phyloP scores from a whole-genome alignment of 441 rosid genomes.

The Syzygium malaccense region DNA sequence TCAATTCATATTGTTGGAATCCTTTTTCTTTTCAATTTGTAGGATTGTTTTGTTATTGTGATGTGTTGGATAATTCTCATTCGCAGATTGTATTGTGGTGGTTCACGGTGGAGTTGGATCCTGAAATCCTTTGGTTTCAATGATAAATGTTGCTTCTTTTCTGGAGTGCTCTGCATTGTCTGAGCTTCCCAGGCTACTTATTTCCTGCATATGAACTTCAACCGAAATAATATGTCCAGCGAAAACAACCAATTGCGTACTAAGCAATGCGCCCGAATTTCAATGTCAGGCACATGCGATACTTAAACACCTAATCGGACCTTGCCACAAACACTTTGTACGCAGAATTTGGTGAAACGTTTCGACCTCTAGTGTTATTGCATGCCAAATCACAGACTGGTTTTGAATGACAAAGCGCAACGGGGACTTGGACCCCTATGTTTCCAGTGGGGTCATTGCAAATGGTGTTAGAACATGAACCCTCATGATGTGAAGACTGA shows the following conservation, averaged over 20 bases:
- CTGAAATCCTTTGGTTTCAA: not conserved
- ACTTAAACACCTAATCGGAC: not conserved
- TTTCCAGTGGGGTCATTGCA: too few species aligned
- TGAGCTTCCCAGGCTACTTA: not conserved
- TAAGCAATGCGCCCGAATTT: rapidly evolving
- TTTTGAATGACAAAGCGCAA: not conserved
- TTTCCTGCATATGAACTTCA: not conserved
- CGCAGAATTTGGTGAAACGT: not conserved
- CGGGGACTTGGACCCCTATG: not conserved
- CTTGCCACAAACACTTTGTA: not conserved
- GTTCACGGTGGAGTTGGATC: not conserved
- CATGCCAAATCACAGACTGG: not conserved
- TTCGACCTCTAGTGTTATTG: not conserved
- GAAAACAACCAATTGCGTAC: not conserved
- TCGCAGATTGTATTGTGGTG: too few species aligned
- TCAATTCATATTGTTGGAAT: not conserved
- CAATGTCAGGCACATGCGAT: rapidly evolving
- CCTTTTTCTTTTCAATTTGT: not conserved
- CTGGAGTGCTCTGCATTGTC: not conserved
- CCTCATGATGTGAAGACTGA: too few species aligned
- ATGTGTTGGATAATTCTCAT: not conserved
- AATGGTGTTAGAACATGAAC: too few species aligned
- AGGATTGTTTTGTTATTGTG: not conserved
- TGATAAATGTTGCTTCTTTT: not conserved
- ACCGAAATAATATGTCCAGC: not conserved